Base-by-base conservation (phyloP, 2,329 filamentous ascomycete genomes). In the Verruconis gallopava region DNA sequence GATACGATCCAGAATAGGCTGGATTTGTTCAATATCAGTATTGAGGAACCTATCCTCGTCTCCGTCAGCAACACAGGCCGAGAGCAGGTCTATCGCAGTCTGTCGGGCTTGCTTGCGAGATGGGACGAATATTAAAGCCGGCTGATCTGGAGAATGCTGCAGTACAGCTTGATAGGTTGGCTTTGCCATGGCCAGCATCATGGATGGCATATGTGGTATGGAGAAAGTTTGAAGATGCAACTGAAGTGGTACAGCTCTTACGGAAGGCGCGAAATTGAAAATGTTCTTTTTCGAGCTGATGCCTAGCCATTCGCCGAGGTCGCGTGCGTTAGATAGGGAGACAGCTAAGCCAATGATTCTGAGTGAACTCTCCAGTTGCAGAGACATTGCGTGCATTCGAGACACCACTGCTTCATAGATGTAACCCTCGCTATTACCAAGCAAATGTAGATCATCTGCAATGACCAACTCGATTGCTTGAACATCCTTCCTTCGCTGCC, bases 111-210 rank as follows among this genome's bases (percentile, higher is more conserved):
- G 91, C 64, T 96, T 98, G 48, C 93, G 77, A 56, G 75, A 93
- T 0, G 91, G 86, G 22, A 96, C 85, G 52, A 96, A 98, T 5
- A 95, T 70, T 53, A 98, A 77, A 2, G 86, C 81, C 20, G 89
- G 88, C 63, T 94, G 91, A 48, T 93, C 80, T 0, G 85, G 69
- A 4, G 91, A 93, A 58, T 93, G 75, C 53, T 93, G 85, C 2
- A 85, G 75, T 50, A 98, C 84, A 2, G 89, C 83, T 46, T 85
- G 69, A 59, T 95, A 96, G 1, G 85, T 81, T 15, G 93, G 93
- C 60, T 93, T 89, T 13, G 88, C 85, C 91, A 98, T 98, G 12
- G 91, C 88, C 51, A 98, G 74, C 91, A 98, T 98, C 32, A 98
- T 72, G 9, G 91, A 96, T 3, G 91, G 93, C 66, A 94, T 95